A percentile compares a stretch with the other conserved stretches of the same genome.
Conservation (phyloP, 2,329 filamentous ascomycete species). For the Aspergillus costaricaensis region DNA sequence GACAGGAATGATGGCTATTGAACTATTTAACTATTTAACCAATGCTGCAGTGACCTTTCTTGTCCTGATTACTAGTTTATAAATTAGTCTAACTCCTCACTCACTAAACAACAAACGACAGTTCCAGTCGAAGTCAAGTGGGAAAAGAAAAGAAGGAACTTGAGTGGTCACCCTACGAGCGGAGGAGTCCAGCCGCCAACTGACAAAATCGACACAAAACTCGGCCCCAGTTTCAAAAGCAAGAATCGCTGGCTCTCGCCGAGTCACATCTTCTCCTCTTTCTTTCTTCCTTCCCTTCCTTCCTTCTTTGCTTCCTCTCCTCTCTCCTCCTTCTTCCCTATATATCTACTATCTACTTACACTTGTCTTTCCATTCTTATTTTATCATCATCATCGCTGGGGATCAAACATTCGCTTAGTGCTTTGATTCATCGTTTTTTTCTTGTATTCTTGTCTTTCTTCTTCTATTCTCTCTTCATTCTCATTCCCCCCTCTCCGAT, state of each 20-base stretch:
- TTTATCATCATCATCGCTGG: background rate
- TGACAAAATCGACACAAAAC: constrained; percentile 8
- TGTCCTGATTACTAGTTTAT: background rate
- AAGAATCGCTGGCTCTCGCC: background rate
- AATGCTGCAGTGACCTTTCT: background rate
- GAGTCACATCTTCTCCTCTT: constrained; percentile 3
- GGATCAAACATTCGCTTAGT: constrained; percentile 8
- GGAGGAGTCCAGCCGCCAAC: constrained; percentile 5
- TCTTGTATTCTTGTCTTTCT: background rate
- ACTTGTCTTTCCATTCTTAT: background rate
- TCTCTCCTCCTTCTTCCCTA: background rate
- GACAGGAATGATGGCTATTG: background rate
- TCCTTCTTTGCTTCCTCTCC: constrained; percentile 12
- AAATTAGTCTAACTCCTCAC: background rate
- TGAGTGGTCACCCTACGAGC: background rate
- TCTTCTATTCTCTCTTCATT: background rate
- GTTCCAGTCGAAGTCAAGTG: background rate
- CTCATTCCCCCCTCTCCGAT: background rate
- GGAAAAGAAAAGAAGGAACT: background rate
- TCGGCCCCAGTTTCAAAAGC: constrained; percentile 6
- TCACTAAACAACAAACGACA: background rate
- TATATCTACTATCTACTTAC: constrained; percentile 6
- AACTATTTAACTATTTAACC: background rate
- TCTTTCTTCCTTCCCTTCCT: constrained; percentile 6
- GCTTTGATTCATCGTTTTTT: background rate